Conservation (phyloP, 169 alveolate genomes). For the Plasmodium malariae region DNA sequence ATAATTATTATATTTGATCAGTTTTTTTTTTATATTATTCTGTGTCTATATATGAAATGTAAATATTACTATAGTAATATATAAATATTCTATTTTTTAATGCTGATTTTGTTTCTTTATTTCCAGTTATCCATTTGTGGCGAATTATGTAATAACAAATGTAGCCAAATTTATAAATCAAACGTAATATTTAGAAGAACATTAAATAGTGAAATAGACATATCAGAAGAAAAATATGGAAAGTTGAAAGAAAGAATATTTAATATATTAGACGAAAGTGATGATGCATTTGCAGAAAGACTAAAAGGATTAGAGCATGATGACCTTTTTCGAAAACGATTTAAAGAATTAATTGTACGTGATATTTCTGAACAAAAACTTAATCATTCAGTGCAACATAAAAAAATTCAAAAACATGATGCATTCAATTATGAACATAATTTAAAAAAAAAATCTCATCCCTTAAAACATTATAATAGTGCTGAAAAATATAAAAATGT, state of each 20-base stretch:
- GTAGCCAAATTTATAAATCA: background rate
- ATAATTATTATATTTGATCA: background rate
- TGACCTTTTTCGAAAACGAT: background rate
- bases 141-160: background rate
- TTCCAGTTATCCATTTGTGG: background rate
- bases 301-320: background rate
- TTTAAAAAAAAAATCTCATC: background rate
- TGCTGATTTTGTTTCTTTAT: background rate
- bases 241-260: conserved; percentile 13
- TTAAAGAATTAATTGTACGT: background rate
- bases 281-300: conserved; percentile 17
- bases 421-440: background rate
- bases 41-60: background rate
- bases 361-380: background rate
- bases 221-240: background rate
- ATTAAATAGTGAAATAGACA: conserved; percentile 13
- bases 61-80: background rate
- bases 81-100: background rate
- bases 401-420: background rate
- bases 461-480: conserved; percentile 2
- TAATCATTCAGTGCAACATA: background rate
- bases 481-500: too few species aligned
- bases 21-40: too few species aligned
- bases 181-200: conserved; percentile 1
- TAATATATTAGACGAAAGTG: conserved; percentile 9